Conservation (phyloP, 1,284 basidiomycete genomes). For the Irpex sp. region DNA sequence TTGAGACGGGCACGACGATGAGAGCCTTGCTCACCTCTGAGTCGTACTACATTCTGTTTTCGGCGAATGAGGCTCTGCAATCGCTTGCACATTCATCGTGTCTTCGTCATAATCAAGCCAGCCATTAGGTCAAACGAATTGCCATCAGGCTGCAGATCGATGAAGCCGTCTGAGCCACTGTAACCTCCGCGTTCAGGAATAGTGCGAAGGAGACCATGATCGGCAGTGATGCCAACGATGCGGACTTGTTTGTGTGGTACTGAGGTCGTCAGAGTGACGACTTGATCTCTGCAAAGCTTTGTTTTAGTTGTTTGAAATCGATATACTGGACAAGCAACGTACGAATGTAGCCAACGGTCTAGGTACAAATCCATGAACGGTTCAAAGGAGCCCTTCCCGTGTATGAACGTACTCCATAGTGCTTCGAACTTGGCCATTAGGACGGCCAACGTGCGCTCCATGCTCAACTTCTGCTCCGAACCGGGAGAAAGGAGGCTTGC, state of each 20-base stretch:
- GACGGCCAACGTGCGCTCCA: constrained; percentile 76
- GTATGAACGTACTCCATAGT: constrained; percentile 76
- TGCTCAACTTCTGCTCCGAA: constrained; percentile 41
- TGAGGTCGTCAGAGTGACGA: constrained; percentile 78
- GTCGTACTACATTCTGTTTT: no score
- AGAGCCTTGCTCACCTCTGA: no score
- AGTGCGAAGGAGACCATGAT: constrained; percentile 86
- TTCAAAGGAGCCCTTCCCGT: constrained; percentile 63
- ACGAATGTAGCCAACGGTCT: constrained; percentile 88
- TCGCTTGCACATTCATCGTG: constrained; percentile 2
- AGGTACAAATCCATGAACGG: constrained; percentile 81
- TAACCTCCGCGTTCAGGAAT: constrained; percentile 49
- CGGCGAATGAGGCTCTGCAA: not conserved
- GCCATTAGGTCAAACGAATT: constrained; percentile 97
- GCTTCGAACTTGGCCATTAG: constrained; percentile 79
- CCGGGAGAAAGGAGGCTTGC: constrained; percentile 57
- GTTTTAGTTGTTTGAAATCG: not conserved
- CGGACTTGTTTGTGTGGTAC: constrained; percentile 69
- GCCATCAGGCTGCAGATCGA: constrained; percentile 87
- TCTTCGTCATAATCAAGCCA: constrained; percentile 78
- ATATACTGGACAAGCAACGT: constrained; percentile 29
- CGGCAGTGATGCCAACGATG: constrained; percentile 84
- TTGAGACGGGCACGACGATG: no score
- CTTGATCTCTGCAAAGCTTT: constrained; percentile 64
- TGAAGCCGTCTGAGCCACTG: constrained; percentile 35